Evolutionary conservation across 306 rosid genomes (phyloP).

Genomic region (Prunus mira): DNA sequence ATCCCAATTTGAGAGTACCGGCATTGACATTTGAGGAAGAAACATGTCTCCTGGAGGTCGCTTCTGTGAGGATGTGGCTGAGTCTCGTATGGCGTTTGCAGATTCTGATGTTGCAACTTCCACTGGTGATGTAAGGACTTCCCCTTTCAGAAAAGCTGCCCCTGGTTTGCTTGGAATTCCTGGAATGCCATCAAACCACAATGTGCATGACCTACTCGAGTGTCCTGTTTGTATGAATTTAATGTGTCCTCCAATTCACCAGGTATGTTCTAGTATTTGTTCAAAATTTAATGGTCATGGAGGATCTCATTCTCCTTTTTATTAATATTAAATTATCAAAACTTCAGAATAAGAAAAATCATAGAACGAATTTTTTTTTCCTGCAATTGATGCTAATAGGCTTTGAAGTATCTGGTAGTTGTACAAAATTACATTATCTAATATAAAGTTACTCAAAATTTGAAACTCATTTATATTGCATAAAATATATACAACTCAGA

Average conservation of each 20-base stretch:
- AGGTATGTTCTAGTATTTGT: conserved; percentile 29
- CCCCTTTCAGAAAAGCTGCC: conserved; percentile 27
- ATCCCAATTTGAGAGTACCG: conserved; percentile 11
- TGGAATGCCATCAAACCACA: conserved; percentile 29
- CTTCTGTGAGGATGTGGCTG: conserved; percentile 35
- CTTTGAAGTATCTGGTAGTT: background rate
- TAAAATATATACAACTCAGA: background rate
- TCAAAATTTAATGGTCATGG: background rate
- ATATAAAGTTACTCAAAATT: background rate
- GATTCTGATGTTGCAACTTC: conserved; percentile 36
- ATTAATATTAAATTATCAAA: background rate
- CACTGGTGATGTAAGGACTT: conserved; percentile 28
- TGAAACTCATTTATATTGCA: background rate
- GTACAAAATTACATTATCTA: background rate
- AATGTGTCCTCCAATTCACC: conserved; percentile 57
- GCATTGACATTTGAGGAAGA: conserved; percentile 24
- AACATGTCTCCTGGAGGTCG: conserved; percentile 33
- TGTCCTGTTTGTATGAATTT: conserved; percentile 59
- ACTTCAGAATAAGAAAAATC: background rate
- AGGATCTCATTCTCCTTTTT: background rate
- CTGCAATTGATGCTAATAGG: background rate
- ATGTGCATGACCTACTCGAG: conserved; percentile 53
- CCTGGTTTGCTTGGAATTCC: conserved; percentile 25
- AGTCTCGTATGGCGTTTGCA: conserved; percentile 22
- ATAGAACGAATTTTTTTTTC: background rate